Evolutionary conservation across 345 rosid species (phyloP).

Genomic region (Conringia planisiliqua): DNA sequence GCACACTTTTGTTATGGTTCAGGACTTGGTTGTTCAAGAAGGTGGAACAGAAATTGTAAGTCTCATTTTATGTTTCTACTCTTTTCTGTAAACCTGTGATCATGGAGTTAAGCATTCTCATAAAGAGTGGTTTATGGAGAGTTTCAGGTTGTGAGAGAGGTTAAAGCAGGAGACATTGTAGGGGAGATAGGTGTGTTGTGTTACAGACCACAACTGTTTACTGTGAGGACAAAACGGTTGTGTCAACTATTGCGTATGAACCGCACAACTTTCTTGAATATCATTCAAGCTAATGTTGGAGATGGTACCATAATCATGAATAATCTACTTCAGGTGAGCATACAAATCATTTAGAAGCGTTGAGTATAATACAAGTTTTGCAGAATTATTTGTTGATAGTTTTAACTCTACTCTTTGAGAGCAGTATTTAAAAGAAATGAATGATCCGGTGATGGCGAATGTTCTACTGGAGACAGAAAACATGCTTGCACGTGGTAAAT

Average conservation of each 20-base stretch:
- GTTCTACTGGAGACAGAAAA: conserved; percentile 65
- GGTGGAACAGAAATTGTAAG: conserved; percentile 46
- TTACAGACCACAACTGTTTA: conserved; percentile 81
- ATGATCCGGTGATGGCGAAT: conserved; percentile 66
- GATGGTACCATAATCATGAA: conserved; percentile 91
- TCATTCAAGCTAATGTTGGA: conserved; percentile 87
- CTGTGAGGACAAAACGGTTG: conserved; percentile 82
- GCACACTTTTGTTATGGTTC: background rate
- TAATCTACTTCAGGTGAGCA: conserved; percentile 80
- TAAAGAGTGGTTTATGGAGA: conserved; percentile 16
- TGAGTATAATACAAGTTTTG: background rate
- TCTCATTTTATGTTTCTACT: background rate
- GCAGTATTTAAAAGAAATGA: conserved; percentile 69
- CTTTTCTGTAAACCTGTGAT: background rate
- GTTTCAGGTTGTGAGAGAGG: conserved; percentile 64
- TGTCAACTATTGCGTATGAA: conserved; percentile 86
- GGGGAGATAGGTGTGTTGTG: conserved; percentile 94
- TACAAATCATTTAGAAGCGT: background rate
- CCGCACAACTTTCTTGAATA: conserved; percentile 75
- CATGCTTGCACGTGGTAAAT: conserved; percentile 72
- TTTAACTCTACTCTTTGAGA: background rate
- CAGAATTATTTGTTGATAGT: background rate
- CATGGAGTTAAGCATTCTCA: background rate
- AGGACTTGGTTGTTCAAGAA: conserved; percentile 53
- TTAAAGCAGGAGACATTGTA: conserved; percentile 66